Conservation (phyloP, 257 asterid species). For the Petunia secreta region DNA sequence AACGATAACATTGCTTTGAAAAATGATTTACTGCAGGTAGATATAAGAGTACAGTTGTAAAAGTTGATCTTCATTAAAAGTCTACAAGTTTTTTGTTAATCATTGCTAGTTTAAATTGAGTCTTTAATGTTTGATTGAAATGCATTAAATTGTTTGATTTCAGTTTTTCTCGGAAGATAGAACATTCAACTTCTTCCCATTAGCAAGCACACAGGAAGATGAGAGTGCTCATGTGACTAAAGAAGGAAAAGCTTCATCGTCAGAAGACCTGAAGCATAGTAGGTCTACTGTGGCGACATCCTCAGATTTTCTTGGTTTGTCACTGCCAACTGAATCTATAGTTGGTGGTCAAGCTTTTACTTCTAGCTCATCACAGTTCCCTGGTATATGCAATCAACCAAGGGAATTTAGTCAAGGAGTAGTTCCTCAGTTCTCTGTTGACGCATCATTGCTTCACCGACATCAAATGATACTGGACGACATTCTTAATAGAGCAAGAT, state of each 20-base stretch:
- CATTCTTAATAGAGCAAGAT: constrained; percentile 49
- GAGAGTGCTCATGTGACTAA: constrained; percentile 27
- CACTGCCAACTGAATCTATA: constrained; percentile 39
- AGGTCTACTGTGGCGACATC: constrained; percentile 36
- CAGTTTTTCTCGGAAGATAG: constrained; percentile 64
- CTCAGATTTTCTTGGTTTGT: constrained; percentile 39
- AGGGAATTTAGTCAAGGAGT: constrained; percentile 44
- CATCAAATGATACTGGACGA: constrained; percentile 59
- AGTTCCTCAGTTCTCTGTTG: constrained; percentile 33
- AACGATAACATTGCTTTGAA: constrained; percentile 40
- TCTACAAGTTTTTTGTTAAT: neutral
- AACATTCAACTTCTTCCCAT: constrained; percentile 34
- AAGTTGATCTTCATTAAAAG: neutral
- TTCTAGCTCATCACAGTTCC: constrained; percentile 40
- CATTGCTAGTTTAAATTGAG: neutral
- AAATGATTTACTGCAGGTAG: constrained; percentile 61
- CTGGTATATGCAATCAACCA: constrained; percentile 38
- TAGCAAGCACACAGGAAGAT: constrained; percentile 35
- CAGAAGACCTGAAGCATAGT: constrained; percentile 27
- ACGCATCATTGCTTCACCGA: constrained; percentile 45
- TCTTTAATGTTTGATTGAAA: constrained; percentile 12
- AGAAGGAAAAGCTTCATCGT: constrained; percentile 25
- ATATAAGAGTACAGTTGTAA: constrained; percentile 16
- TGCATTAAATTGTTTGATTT: constrained; percentile 33
- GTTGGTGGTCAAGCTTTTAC: constrained; percentile 28